phyloP scores from a whole-genome alignment of 805 yeast genomes.

The Jamesozyma piceae region DNA sequence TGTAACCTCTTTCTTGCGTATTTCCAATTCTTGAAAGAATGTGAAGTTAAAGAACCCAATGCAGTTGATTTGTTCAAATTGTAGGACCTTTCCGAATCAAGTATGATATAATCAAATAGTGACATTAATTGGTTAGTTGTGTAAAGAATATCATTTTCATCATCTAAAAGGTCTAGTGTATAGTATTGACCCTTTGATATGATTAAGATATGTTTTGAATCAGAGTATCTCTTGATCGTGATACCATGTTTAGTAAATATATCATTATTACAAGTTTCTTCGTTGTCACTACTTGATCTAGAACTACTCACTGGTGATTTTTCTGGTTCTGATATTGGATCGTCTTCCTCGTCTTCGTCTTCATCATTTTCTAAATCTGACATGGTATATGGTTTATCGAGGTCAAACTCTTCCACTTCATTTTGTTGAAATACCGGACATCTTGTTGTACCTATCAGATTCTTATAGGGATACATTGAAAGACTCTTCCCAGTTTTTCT shows the following conservation, averaged over 20 bases:
- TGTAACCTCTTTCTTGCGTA: slow-evolving; percentile 47
- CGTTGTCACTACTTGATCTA: neutral
- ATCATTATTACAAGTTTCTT: slow-evolving; percentile 8
- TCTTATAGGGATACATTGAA: slow-evolving; percentile 59
- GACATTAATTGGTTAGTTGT: slow-evolving; percentile 56
- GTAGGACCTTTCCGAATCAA: slow-evolving; percentile 54
- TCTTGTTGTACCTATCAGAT: slow-evolving; percentile 63
- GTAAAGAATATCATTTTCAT: slow-evolving; percentile 52
- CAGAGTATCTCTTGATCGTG: slow-evolving; percentile 55
- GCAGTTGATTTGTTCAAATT: slow-evolving; percentile 56
- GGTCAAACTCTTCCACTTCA: slow-evolving; percentile 26
- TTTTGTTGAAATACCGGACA: slow-evolving; percentile 33
- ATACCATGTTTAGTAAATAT: slow-evolving; percentile 43
- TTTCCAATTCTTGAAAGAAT: slow-evolving; percentile 78
- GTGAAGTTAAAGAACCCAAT: slow-evolving; percentile 81
- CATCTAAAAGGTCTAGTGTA: slow-evolving; percentile 75
- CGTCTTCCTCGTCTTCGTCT: slow-evolving; percentile 2
- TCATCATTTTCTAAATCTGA: slow-evolving; percentile 31
- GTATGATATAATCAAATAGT: slow-evolving; percentile 56
- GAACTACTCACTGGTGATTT: neutral
- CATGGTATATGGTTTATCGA: slow-evolving; percentile 37
- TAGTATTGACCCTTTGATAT: slow-evolving; percentile 77
- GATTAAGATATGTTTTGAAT: slow-evolving; percentile 65
- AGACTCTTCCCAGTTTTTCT: slow-evolving; percentile 43
- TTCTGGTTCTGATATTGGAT: neutral